Base-by-base conservation (phyloP, 257 asterid genomes). In the Mitragyna speciosa region DNA sequence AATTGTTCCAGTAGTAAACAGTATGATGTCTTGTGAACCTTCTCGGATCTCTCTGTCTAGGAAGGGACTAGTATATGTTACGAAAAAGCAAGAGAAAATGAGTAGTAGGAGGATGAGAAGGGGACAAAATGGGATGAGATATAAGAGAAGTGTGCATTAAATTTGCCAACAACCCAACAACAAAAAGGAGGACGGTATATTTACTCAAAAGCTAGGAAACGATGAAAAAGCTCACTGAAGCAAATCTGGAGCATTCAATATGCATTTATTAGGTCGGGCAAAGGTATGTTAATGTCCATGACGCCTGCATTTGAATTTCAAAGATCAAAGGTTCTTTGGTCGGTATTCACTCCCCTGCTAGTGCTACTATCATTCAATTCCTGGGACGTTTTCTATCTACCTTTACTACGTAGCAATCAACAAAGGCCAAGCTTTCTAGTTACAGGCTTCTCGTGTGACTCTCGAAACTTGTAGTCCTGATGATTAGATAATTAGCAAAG, bases 191-290 rank as follows among this genome's bases (percentile, higher is more conserved):
- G 83, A 76, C 80, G 85, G 79, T 31, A 85, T 85, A 83, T 85
- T 85, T 83, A 83, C 86, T 83, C 83, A 33, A 85, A 83, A 86
- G 87, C 85, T 83, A 86, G 49, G 79, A 69, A 83, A 81, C 81
- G 79, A 91, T 89, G 94, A 87, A 91, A 91, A 90, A 89, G 93
- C 89, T 82, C 79, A 88, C 85, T 83, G 92, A 82, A 87, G 91
- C 95, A 87, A 86, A 89, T 88, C 91, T 90, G 91, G 90, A 83
- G 90, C 91, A 85, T 88, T 75, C 88, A 83, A 84, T 86, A 69
- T 89, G 93, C 94, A 93, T 93, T 93, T 90, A 91, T 91, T 88
- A 89, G 92, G 91, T 87, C 87, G 90, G 91, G 87, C 79, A 88
- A 89, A 73, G 88, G 87, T 88, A 84, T 82, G 85, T 72, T 82